Conservation (phyloP, 495 filamentous ascomycete species). For the Hypoxylon intermedium region DNA sequence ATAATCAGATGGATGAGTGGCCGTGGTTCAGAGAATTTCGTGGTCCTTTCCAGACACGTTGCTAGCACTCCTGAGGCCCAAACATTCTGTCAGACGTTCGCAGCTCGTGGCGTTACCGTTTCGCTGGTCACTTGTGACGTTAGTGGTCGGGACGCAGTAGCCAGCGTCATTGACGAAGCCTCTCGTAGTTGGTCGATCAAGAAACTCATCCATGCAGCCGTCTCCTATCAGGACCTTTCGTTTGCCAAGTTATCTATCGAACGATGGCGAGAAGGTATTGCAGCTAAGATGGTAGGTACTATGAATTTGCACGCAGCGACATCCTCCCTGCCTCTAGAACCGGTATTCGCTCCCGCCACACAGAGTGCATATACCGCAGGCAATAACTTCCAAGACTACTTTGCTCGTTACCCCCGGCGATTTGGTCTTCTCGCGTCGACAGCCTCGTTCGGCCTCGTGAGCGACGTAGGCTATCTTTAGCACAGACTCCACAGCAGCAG, state of each 20-base stretch:
- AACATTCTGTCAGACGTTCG: conserved; percentile 4
- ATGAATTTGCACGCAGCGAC: conserved; percentile 53
- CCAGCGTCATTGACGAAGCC: not conserved
- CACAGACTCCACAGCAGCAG: conserved; percentile 14
- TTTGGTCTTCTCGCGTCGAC: conserved; percentile 39
- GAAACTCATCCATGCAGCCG: conserved; percentile 50
- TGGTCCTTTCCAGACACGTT: conserved; percentile 57
- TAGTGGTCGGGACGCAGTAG: not conserved
- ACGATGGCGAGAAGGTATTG: conserved; percentile 40
- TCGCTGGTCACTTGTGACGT: conserved; percentile 10
- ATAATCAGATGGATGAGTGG: conserved; percentile 56
- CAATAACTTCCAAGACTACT: conserved; percentile 58
- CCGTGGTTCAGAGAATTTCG: conserved; percentile 57
- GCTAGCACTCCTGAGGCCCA: conserved; percentile 3
- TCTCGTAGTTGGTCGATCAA: conserved; percentile 47
- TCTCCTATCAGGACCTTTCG: conserved; percentile 51
- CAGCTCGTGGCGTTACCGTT: conserved; percentile 1
- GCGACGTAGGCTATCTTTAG: not conserved
- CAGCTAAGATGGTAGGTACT: conserved; percentile 51
- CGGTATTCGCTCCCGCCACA: conserved; percentile 53
- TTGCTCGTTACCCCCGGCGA: conserved; percentile 44
- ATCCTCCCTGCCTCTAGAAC: conserved; percentile 47
- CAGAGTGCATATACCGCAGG: conserved; percentile 63
- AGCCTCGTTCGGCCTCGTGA: conserved; percentile 8
- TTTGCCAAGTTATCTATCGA: conserved; percentile 51